Evolutionary conservation across 2,329 filamentous ascomycete genomes (phyloP).

Genomic region (Cucurbitaria berberidis): DNA sequence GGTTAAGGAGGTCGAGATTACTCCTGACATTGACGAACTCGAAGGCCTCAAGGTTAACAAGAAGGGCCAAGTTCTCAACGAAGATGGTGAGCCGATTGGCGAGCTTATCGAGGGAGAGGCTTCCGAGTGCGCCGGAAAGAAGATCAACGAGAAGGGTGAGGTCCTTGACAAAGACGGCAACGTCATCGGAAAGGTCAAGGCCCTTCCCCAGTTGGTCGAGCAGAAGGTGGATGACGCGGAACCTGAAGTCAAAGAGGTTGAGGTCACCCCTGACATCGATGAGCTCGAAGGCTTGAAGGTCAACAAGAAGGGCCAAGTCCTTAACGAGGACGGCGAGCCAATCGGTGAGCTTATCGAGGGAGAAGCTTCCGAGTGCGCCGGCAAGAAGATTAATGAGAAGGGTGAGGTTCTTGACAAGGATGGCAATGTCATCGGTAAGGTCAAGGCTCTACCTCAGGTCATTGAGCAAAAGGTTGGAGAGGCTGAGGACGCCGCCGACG

Average conservation of each 20-base stretch:
- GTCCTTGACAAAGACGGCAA: slow-evolving; percentile 69
- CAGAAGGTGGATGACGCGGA: slow-evolving; percentile 22
- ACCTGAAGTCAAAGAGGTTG: slow-evolving; percentile 50
- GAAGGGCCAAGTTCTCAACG: slow-evolving; percentile 61
- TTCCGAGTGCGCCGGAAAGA: slow-evolving; percentile 68
- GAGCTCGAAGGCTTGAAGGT: slow-evolving; percentile 61
- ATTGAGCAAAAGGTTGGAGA: slow-evolving; percentile 45
- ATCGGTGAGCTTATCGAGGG: slow-evolving; percentile 63
- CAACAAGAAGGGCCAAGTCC: slow-evolving; percentile 63
- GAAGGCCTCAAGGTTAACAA: slow-evolving; percentile 65
- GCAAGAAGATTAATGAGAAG: slow-evolving; percentile 69
- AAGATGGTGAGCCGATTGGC: slow-evolving; percentile 61
- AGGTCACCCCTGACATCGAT: slow-evolving; percentile 53
- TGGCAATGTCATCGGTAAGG: slow-evolving; percentile 67
- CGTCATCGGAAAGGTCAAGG: slow-evolving; percentile 66
- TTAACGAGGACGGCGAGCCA: slow-evolving; percentile 60
- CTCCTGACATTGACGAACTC: slow-evolving; percentile 55
- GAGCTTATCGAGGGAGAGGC: slow-evolving; percentile 64
- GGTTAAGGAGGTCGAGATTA: slow-evolving; percentile 48
- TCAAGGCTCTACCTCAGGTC: slow-evolving; percentile 59
- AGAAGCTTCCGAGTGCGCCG: slow-evolving; percentile 66
- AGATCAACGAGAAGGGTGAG: slow-evolving; percentile 68
- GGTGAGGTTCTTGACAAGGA: slow-evolving; percentile 70
- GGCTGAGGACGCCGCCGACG: slow-evolving; percentile 37
- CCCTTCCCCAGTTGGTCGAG: slow-evolving; percentile 51